Percentiles rank a stretch among this genome's conserved stretches.
phyloP scores from a whole-genome alignment of 148 eudicot species.

The Cornus controversa region DNA sequence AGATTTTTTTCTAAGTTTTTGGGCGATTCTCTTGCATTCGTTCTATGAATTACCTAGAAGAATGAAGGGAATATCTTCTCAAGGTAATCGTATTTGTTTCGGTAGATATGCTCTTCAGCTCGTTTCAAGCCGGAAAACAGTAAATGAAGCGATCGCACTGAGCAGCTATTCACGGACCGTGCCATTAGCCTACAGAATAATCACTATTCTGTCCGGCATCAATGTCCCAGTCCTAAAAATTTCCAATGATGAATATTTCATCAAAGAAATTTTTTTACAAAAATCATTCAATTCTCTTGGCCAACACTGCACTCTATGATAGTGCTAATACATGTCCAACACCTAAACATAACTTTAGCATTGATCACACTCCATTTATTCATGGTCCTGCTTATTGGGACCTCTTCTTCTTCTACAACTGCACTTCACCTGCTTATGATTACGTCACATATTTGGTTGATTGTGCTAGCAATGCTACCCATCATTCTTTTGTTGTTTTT shows the following conservation, averaged over 20 bases:
- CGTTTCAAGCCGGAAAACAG: too few species aligned
- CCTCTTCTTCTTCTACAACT: constrained; percentile 41
- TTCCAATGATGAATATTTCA: constrained; percentile 33
- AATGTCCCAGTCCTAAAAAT: constrained; percentile 28
- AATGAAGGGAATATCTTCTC: too few species aligned
- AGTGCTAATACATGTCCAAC: constrained; percentile 28
- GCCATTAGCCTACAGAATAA: too few species aligned
- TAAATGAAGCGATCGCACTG: too few species aligned
- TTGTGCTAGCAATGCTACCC: constrained; percentile 26
- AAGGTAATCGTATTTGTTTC: too few species aligned
- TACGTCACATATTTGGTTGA: constrained; percentile 14
- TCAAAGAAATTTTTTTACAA: constrained; percentile 32
- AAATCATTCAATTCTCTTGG: constrained; percentile 33
- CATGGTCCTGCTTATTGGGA: constrained; percentile 20
- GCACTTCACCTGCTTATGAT: constrained; percentile 15
- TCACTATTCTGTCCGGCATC: too few species aligned
- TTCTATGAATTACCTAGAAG: too few species aligned
- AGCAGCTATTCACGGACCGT: too few species aligned
- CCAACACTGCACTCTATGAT: constrained; percentile 26
- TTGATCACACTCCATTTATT: constrained; percentile 29
- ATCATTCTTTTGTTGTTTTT: constrained; percentile 38
- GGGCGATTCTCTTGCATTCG: too few species aligned
- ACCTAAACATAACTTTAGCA: constrained; percentile 36
- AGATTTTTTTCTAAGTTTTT: too few species aligned
- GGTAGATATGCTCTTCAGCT: too few species aligned